These are phyloP conservation scores for Posidonia oceanica DNA, from an alignment of 116 monocot genomes.

Conservation along the genomic window DNA sequence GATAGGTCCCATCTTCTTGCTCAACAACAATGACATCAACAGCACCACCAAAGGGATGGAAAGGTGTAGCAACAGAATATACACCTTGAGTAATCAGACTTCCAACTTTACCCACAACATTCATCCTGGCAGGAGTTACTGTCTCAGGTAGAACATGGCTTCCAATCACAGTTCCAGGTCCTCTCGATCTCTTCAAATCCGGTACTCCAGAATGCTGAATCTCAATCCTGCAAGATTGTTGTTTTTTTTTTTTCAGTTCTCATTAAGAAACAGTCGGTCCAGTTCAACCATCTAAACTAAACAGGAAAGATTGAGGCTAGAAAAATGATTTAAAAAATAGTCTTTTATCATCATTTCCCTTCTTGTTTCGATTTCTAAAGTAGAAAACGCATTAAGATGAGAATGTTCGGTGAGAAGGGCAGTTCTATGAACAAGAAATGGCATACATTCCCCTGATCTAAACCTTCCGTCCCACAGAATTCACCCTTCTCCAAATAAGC, in stretches of 20 bases:
- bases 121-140: constrained; percentile 29
- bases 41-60: constrained; percentile 95
- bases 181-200: neutral
- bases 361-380: too few relatives aligned
- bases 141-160: neutral
- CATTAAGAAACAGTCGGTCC: neutral
- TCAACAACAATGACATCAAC: constrained; percentile 90
- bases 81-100: constrained; percentile 87
- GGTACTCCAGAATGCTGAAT: neutral
- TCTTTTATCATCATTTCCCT: too few relatives aligned
- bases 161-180: too few relatives aligned
- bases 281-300: neutral
- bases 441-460: too few relatives aligned
- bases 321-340: too few relatives aligned
- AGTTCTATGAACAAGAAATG: too few relatives aligned
- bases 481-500: too few relatives aligned
- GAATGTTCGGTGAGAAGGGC: too few relatives aligned
- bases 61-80: constrained; percentile 86
- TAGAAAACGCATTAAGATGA: too few relatives aligned
- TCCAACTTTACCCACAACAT: constrained; percentile 75
- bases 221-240: neutral
- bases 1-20: constrained; percentile 87
- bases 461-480: too few relatives aligned
- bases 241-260: neutral
- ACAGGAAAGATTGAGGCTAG: too few relatives aligned